Evolutionary conservation across 192 early-diverging fungal genomes (phyloP), one percentile per base, ranked within the genome.

Genomic region (Backusella tuberculispora): DNA sequence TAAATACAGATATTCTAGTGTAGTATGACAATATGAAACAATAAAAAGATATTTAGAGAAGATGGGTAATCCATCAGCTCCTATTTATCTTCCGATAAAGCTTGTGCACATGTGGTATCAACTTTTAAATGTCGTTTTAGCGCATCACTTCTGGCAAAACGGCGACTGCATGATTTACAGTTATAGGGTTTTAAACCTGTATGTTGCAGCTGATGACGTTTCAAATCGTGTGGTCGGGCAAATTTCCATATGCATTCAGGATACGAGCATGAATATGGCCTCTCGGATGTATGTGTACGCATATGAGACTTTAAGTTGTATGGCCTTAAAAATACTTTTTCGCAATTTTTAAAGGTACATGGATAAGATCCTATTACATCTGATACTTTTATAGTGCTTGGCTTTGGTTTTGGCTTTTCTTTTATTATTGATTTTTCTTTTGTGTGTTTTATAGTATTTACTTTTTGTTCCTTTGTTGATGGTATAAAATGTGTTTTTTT

Each of bases 301-400:
- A 87, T 87, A 53, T 94, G 93, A 9, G 92, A 93, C 71, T 88
- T 92, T 12, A 94, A 85, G 72, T 94, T 93, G 78, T 94, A 92
- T 41, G 88, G 90, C 3, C 92, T 84, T 44, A 86, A 85, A 73
- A 94, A 94, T 24, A 60, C 24, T 46, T 79, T 74, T 9, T 42
- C 64, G 26, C 78, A 79, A 13, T 79, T 81, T 63, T 83, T 63
- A 24, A 43, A 38, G 0, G 41, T 21, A 17, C 72, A 73, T 15
- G 53, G 53, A 44, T 44, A 73, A 24, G 26, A 26, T 60, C 21
- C 53, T 26, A 7, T 13, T 60, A 7, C 2, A 60, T 60, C 4
- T 60, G 53, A 12, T 60, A 60, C 26, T 24, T 60, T 60, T 24
- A 12, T 10, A 9, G 53, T 26, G 21, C 13, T 60, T 24, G 10